phyloP scores from a whole-genome alignment of 2,329 filamentous ascomycete species.

The Graphilbum fragrans region DNA sequence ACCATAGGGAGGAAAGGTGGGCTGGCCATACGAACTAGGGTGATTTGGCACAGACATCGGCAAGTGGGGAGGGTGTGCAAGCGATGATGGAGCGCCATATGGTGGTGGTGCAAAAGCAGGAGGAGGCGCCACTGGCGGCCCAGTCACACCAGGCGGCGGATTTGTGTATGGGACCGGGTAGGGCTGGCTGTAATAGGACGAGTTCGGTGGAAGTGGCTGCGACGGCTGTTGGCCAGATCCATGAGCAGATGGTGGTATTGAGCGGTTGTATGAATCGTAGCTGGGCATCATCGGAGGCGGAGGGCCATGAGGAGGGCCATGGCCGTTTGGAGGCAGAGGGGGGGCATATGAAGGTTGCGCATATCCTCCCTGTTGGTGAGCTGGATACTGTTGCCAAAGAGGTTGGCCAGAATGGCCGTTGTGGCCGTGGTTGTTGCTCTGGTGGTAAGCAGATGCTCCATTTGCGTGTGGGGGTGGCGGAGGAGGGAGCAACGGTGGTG shows the following conservation, averaged over 20 bases:
- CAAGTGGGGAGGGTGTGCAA: not conserved
- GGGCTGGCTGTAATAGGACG: slow-evolving; percentile 8
- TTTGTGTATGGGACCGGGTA: slow-evolving; percentile 4
- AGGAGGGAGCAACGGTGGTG: slow-evolving; percentile 10
- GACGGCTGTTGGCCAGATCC: not conserved
- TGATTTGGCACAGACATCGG: not conserved
- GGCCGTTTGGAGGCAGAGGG: slow-evolving; percentile 3
- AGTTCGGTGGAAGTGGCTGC: not conserved
- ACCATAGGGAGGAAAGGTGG: not conserved
- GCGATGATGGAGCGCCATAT: slow-evolving; percentile 9
- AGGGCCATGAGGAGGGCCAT: slow-evolving; percentile 9
- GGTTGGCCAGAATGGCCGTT: not conserved
- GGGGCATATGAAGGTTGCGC: slow-evolving; percentile 8
- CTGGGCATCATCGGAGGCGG: not conserved
- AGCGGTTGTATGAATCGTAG: slow-evolving; percentile 8
- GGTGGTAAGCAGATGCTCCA: slow-evolving; percentile 8
- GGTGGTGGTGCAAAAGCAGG: slow-evolving; percentile 6
- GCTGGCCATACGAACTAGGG: not conserved
- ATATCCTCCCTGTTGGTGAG: slow-evolving; percentile 7
- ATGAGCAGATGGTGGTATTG: slow-evolving; percentile 1
- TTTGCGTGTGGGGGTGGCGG: slow-evolving; percentile 3
- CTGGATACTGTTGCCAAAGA: not conserved
- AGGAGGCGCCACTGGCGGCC: slow-evolving; percentile 9
- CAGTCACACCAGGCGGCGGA: slow-evolving; percentile 12
- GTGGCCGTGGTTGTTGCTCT: not conserved